Evolutionary conservation across 805 yeast genomes (phyloP).

Genomic region (Hanseniaspora jakobsenii): DNA sequence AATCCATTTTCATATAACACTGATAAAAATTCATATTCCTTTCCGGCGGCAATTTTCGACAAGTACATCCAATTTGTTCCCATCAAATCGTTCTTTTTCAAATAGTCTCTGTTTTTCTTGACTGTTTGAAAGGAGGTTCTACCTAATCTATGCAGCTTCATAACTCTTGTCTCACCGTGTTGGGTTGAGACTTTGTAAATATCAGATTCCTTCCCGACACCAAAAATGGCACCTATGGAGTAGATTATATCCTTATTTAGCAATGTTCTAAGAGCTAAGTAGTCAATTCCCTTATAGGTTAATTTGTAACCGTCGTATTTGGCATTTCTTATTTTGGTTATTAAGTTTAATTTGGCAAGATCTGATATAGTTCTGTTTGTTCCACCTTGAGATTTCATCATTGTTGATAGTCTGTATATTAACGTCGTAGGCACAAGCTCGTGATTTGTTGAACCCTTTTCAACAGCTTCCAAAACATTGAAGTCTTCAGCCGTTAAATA

Average conservation of each 20-base stretch:
- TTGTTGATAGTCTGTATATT: constrained; percentile 67
- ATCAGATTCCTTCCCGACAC: constrained; percentile 97
- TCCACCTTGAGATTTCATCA: constrained; percentile 55
- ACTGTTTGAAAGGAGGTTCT: constrained; percentile 87
- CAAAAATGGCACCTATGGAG: constrained; percentile 76
- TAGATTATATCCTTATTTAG: constrained; percentile 59
- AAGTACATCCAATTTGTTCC: constrained; percentile 87
- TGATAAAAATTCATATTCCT: constrained; percentile 81
- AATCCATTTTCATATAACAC: constrained; percentile 65
- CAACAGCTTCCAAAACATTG: constrained; percentile 77
- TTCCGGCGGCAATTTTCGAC: constrained; percentile 79
- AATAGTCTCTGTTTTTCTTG: constrained; percentile 84
- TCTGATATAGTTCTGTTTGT: constrained; percentile 72
- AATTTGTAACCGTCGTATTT: constrained; percentile 89
- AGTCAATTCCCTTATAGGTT: constrained; percentile 84
- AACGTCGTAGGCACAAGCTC: constrained; percentile 85
- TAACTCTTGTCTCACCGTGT: constrained; percentile 53
- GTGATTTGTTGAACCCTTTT: constrained; percentile 82
- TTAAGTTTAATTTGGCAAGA: constrained; percentile 71
- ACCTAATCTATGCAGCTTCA: constrained; percentile 88
- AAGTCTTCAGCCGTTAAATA: constrained; percentile 85
- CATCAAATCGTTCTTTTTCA: constrained; percentile 44
- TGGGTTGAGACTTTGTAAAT: constrained; percentile 70
- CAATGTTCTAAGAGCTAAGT: constrained; percentile 77
- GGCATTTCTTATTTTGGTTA: constrained; percentile 73